Conservation (phyloP, 2,329 filamentous ascomycete genomes). For the Arthrinium puccinioides region DNA sequence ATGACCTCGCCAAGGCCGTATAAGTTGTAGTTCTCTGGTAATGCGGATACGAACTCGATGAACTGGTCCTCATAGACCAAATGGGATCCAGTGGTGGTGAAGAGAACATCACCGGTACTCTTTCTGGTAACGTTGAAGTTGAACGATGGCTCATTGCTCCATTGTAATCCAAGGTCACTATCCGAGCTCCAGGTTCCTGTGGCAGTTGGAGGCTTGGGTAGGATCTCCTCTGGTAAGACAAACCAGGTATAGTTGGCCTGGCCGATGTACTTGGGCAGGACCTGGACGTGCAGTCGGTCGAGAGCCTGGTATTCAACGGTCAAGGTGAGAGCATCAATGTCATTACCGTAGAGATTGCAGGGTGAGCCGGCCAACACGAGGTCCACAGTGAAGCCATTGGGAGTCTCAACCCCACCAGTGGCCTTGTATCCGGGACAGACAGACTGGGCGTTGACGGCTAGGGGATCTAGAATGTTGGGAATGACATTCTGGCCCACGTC, state of each 20-base stretch:
- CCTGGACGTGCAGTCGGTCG: constrained; percentile 63
- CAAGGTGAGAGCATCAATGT: constrained; percentile 59
- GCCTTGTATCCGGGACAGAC: constrained; percentile 65
- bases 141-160: constrained; percentile 53
- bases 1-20: constrained; percentile 72
- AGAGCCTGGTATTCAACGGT: constrained; percentile 60
- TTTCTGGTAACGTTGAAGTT: constrained; percentile 57
- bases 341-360: constrained; percentile 74
- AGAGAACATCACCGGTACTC: constrained; percentile 57
- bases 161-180: constrained; percentile 46
- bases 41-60: constrained; percentile 59
- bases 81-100: constrained; percentile 55
- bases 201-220: constrained; percentile 46
- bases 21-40: constrained; percentile 67
- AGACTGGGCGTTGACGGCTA: constrained; percentile 54
- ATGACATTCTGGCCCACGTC: constrained; percentile 40
- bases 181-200: constrained; percentile 35
- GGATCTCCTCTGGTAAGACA: constrained; percentile 54
- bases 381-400: constrained; percentile 57
- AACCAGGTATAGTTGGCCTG: constrained; percentile 60
- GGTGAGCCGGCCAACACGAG: constrained; percentile 60
- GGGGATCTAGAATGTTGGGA: constrained; percentile 57
- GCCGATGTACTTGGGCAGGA: constrained; percentile 57
- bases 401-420: constrained; percentile 46
- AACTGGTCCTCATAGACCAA: constrained; percentile 74